Conservation (phyloP, 805 yeast genomes). For the Hanseniaspora singularis region DNA sequence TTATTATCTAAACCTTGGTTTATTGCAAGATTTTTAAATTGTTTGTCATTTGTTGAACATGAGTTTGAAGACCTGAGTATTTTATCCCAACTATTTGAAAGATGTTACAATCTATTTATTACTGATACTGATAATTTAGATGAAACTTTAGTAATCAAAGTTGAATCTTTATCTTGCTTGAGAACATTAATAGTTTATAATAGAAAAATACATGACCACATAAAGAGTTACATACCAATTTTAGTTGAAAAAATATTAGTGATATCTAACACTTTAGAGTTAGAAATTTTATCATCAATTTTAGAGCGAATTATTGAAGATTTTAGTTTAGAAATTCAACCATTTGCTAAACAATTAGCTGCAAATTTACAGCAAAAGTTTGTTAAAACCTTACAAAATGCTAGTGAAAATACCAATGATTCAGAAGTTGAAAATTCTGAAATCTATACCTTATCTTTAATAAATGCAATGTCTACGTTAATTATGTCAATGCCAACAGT, state of each 20-base stretch:
- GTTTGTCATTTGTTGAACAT: constrained; percentile 33
- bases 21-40: constrained; percentile 59
- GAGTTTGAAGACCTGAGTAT: constrained; percentile 30
- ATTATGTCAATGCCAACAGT: constrained; percentile 52
- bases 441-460: constrained; percentile 52
- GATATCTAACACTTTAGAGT: constrained; percentile 68
- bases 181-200: constrained; percentile 64
- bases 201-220: constrained; percentile 50
- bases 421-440: constrained; percentile 48
- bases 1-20: constrained; percentile 37
- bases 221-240: constrained; percentile 61
- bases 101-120: constrained; percentile 32
- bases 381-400: constrained; percentile 30
- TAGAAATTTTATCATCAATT: constrained; percentile 76
- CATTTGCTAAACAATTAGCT: constrained; percentile 65
- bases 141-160: constrained; percentile 54
- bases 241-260: constrained; percentile 70
- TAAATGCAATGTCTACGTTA: constrained; percentile 65
- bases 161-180: constrained; percentile 79
- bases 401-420: constrained; percentile 25
- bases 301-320: constrained; percentile 90
- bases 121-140: constrained; percentile 32
- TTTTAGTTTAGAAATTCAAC: constrained; percentile 76
- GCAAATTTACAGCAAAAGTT: constrained; percentile 52
- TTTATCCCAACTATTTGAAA: constrained; percentile 33